Base-by-base conservation (phyloP, 2,329 filamentous ascomycete genomes). In the Phoma sp. region DNA sequence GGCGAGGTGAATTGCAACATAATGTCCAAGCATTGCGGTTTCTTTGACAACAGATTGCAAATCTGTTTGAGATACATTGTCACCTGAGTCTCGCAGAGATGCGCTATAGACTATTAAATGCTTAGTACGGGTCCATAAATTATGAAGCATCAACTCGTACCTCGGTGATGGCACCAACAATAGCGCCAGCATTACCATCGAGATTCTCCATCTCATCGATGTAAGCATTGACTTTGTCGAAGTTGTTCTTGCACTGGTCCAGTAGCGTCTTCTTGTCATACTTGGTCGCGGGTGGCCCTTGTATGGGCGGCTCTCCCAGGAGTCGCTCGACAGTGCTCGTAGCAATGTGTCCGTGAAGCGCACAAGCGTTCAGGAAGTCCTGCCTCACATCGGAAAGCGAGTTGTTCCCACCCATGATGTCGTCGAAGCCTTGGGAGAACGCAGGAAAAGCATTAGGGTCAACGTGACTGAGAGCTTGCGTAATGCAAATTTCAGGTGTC, bases 351-450 rank as follows among this genome's bases (percentile, higher is more conserved):
- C 88, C 87, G 73, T 98, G 93, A 35, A 97, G 82, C 50, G 91
- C 91, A 71, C 95, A 99, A 0, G 94, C 88, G 61, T 96, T 95
- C 36, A 96, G 85, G 63, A 98, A 98, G 58, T 97, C 80, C 77
- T 89, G 90, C 24, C 88, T 84, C 25, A 91, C 91, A 57, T 87
- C 84, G 25, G 86, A 84, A 2, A 89, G 78, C 33, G 83, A 80
- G 48, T 83, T 84, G 48, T 82, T 85, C 12, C 75, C 78, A 31
- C 77, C 78, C 71, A 81, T 81, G 21, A 78, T 77, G 21, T 85
- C 84, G 46, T 85, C 81, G 55, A 88, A 87, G 65, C 86, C 82
- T 44, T 85, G 84, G 10, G 86, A 87, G 49, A 88, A 82, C 0
- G 86, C 85, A 4, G 86, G 85, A 61, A 89, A 88, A 0, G 82